Evolutionary conservation across 345 rosid species (phyloP), one percentile per base, ranked within the genome.

Genomic region (Boechera divaricarpa): DNA sequence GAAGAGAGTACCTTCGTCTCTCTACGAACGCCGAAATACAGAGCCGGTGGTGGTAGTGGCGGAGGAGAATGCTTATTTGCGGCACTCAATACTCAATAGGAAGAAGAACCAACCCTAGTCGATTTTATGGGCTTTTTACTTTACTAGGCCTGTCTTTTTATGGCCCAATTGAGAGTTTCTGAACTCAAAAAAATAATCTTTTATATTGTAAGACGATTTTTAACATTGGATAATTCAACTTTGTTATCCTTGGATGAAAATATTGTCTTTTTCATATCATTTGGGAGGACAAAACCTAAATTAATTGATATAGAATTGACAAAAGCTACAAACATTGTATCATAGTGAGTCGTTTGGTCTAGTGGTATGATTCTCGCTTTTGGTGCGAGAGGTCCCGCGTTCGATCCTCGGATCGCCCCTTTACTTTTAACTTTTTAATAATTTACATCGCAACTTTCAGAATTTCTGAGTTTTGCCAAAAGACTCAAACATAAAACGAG

Each of bases 371-470:
- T 89, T 87, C 93, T 90, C 76, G 90, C 91, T 93, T 88, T 84
- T 89, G 92, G 93, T 86, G 93, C 85, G 85, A 91, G 92, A 87
- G 88, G 91, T 91, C 91, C 85, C 80, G 86, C 90, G 90, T 86
- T 86, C 73, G 79, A 84, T 90, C 89, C 91, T 84, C 86, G 82
- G 86, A 87, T 85, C 77, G 87, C 89, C 93, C 92, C 2, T 10
- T 10, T 1, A 0, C 0, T 11, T 11, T 47, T 0, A 41, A 10
- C 49, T 51, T 51, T 9, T 47, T 2, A 4, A 2, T 26, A 35
- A 38, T 26, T 13, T 55, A 15, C 2, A 5, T 24, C 6, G 6
- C 15, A 15, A 13, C 24, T 31, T 57, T n/a, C 28, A 8, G 2
- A 42, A 12, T 4, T 8, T 5, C 6, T 21, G 5, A 13, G 38